A percentile compares a stretch with the other conserved stretches of the same genome.
These are phyloP conservation scores for Allium sativum DNA, from an alignment of 106 monocot genomes.

Conservation along the genomic window DNA sequence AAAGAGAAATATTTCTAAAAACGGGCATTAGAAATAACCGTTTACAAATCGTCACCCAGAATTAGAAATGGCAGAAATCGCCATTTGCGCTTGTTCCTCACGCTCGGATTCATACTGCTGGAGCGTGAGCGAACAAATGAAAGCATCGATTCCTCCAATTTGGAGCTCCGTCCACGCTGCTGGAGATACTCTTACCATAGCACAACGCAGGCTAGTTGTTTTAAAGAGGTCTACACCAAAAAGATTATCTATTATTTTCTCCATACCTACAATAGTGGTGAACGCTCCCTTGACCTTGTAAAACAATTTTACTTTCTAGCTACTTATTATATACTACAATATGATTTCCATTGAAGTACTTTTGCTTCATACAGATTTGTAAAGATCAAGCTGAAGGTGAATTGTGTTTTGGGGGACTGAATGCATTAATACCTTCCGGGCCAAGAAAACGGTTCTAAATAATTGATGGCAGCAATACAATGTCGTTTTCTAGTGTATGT, in stretches of 20 bases:
- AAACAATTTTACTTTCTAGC: neutral
- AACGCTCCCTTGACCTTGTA: slow-evolving; percentile 56
- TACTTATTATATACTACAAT: neutral
- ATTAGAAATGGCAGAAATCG: no score
- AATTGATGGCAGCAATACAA: slow-evolving; percentile 18
- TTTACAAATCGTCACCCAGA: no score
- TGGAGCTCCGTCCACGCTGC: no score
- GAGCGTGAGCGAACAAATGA: no score
- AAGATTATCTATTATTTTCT: slow-evolving; percentile 61
- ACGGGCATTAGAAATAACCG: no score
- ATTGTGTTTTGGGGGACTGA: slow-evolving; percentile 51
- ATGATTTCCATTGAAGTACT: neutral
- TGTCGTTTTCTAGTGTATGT: slow-evolving; percentile 40
- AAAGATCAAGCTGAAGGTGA: slow-evolving; percentile 62
- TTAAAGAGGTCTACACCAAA: slow-evolving; percentile 53
- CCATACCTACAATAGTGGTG: slow-evolving; percentile 42
- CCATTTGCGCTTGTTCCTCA: no score
- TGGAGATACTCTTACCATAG: no score
- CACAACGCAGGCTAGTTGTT: slow-evolving; percentile 46
- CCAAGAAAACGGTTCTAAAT: slow-evolving; percentile 11
- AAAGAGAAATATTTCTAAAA: no score
- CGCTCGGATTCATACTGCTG: no score
- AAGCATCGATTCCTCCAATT: no score
- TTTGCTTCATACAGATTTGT: slow-evolving; percentile 35
- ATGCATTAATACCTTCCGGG: slow-evolving; percentile 28